Percentiles rank a stretch among this genome's conserved stretches.
Conservation (phyloP, 2,329 filamentous ascomycete species). For the Colletotrichum tamarilloi region DNA sequence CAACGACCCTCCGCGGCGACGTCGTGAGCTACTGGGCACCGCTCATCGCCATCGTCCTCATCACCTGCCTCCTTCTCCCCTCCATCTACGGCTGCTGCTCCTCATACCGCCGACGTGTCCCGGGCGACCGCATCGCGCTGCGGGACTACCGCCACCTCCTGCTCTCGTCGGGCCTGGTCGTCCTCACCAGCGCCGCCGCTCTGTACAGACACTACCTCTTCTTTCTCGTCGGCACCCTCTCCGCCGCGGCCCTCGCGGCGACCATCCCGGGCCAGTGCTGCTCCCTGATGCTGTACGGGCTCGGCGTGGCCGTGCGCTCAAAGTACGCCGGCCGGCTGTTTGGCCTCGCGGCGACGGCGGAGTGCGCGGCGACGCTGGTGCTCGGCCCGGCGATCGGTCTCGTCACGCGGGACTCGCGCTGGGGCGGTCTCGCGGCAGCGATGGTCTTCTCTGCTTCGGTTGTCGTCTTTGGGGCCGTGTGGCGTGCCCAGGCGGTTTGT, state of each 20-base stretch:
- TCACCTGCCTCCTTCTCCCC: not conserved
- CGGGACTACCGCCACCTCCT: not conserved
- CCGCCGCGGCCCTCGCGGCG: not conserved
- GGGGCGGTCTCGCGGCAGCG: not conserved
- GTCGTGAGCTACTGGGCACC: not conserved
- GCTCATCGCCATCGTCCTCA: not conserved
- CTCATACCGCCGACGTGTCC: not conserved
- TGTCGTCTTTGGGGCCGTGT: not conserved
- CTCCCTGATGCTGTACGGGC: not conserved
- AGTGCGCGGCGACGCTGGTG: not conserved
- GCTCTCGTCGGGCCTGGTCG: not conserved
- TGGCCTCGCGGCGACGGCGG: not conserved
- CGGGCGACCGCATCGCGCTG: not conserved
- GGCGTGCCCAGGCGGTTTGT: not conserved
- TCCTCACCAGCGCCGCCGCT: not conserved
- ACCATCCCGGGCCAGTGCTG: not conserved
- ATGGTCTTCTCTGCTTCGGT: not conserved
- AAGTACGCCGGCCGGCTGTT: not conserved
- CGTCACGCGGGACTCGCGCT: not conserved
- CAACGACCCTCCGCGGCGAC: no score
- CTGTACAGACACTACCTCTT: not conserved
- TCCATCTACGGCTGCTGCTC: not conserved
- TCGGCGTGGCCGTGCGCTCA: not conserved
- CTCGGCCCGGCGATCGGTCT: not conserved
- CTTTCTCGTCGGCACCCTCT: not conserved